phyloP scores from a whole-genome alignment of 352 stramenopile species.

The Phytophthora pisi region DNA sequence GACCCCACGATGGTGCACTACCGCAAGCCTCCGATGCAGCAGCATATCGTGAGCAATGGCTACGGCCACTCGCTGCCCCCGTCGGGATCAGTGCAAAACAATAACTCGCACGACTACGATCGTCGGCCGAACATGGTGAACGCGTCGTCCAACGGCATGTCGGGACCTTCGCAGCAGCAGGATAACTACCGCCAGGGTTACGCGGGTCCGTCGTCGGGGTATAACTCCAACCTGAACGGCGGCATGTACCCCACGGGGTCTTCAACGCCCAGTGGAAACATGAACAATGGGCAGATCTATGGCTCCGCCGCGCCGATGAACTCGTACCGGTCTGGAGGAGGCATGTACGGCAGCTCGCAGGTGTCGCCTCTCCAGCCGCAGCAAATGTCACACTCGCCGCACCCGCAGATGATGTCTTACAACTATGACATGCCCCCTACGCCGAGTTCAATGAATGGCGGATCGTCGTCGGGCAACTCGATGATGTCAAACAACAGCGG shows the following conservation, averaged over 20 bases:
- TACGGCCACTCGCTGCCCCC: constrained; percentile 54
- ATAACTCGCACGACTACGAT: constrained; percentile 48
- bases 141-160: constrained; percentile 34
- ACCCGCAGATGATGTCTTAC: constrained; percentile 55
- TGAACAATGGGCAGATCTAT: constrained; percentile 40
- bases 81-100: constrained; percentile 24
- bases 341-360: constrained; percentile 32
- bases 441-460: constrained; percentile 26
- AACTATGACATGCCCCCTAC: constrained; percentile 34
- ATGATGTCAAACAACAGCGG: constrained; percentile 29
- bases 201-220: constrained; percentile 16
- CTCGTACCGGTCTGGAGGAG: constrained; percentile 38
- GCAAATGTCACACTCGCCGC: constrained; percentile 42
- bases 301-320: constrained; percentile 34
- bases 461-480: constrained; percentile 17
- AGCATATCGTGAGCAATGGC: constrained; percentile 38
- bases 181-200: constrained; percentile 41
- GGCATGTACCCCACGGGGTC: constrained; percentile 50
- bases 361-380: constrained; percentile 39
- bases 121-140: constrained; percentile 39
- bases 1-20: constrained; percentile 61
- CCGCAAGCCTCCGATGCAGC: constrained; percentile 47
- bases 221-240: constrained; percentile 44
- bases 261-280: constrained; percentile 29
- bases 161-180: constrained; percentile 12